Evolutionary conservation across 1,284 basidiomycete species (phyloP).

Genomic region (Cryptococcus deneoformans): DNA sequence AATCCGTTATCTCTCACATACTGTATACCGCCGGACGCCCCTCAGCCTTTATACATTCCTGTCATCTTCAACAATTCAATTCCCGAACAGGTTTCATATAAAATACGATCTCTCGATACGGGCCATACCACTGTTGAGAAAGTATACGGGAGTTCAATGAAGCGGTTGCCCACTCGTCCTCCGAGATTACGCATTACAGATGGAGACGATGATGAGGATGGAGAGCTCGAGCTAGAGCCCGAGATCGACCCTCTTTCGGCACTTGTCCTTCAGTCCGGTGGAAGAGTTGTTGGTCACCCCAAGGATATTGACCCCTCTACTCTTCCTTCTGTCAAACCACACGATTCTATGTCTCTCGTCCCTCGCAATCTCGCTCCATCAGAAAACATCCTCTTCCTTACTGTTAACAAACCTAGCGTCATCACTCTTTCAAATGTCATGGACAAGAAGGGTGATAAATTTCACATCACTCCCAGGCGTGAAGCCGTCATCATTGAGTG

Average conservation of each 20-base stretch:
- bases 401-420: constrained; percentile 60
- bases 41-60: constrained; percentile 42
- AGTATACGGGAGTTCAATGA: constrained; percentile 25
- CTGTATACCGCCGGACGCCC: constrained; percentile 40
- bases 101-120: constrained; percentile 64
- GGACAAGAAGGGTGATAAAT: constrained; percentile 65
- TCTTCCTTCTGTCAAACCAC: constrained; percentile 38
- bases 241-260: constrained; percentile 29
- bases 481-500: constrained; percentile 77
- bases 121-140: constrained; percentile 21
- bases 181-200: constrained; percentile 26
- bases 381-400: constrained; percentile 69
- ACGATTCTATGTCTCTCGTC: constrained; percentile 37
- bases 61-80: constrained; percentile 83
- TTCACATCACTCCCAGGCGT: constrained; percentile 58
- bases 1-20: constrained; percentile 48
- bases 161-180: constrained; percentile 17
- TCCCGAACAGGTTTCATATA: constrained; percentile 71
- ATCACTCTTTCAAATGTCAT: constrained; percentile 68
- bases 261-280: constrained; percentile 15
- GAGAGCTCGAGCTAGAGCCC: constrained; percentile 56
- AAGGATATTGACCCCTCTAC: constrained; percentile 50
- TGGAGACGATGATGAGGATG: constrained; percentile 55
- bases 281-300: constrained; percentile 1
- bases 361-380: constrained; percentile 59